Evolutionary conservation across 306 rosid genomes (phyloP).

Genomic region (Gillenia trifoliata): DNA sequence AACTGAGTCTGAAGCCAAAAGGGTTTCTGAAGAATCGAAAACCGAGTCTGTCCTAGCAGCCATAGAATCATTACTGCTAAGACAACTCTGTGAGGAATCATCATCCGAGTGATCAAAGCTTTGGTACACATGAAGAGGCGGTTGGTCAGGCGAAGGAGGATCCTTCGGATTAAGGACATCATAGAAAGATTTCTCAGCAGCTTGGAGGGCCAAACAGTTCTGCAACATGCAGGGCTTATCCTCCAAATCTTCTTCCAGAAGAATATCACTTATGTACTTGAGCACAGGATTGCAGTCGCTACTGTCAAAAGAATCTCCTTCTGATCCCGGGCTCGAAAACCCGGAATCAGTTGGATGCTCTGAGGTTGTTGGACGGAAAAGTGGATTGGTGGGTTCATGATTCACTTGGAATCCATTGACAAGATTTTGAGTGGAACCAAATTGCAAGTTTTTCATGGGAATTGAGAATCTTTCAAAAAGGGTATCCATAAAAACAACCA

Average conservation of each 20-base stretch:
- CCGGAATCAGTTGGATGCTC: conserved; percentile 12
- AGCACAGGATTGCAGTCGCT: conserved; percentile 30
- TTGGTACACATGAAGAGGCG: not conserved
- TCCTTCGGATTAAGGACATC: conserved; percentile 27
- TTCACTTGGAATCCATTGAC: conserved; percentile 29
- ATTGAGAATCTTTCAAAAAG: conserved; percentile 24
- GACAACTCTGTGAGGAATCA: not conserved
- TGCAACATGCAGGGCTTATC: conserved; percentile 15
- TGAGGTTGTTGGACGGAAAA: conserved; percentile 3
- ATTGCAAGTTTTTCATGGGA: conserved; percentile 30
- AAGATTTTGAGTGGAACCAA: conserved; percentile 26
- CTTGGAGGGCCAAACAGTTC: conserved; percentile 31
- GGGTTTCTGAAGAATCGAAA: conserved; percentile 13
- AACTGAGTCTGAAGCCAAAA: conserved; percentile 21
- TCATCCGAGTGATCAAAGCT: conserved; percentile 19
- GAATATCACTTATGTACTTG: conserved; percentile 30
- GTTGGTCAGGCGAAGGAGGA: conserved; percentile 20
- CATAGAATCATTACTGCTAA: conserved; percentile 19
- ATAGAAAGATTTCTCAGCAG: conserved; percentile 27
- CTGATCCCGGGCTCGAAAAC: conserved; percentile 24
- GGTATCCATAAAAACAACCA: conserved; percentile 18
- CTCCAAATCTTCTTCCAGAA: conserved; percentile 31
- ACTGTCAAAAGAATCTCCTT: conserved; percentile 22
- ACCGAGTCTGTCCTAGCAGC: conserved; percentile 14
- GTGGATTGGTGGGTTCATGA: conserved; percentile 20